Conservation (phyloP, 176 grass and related monocot species). For the Areca catechu region DNA sequence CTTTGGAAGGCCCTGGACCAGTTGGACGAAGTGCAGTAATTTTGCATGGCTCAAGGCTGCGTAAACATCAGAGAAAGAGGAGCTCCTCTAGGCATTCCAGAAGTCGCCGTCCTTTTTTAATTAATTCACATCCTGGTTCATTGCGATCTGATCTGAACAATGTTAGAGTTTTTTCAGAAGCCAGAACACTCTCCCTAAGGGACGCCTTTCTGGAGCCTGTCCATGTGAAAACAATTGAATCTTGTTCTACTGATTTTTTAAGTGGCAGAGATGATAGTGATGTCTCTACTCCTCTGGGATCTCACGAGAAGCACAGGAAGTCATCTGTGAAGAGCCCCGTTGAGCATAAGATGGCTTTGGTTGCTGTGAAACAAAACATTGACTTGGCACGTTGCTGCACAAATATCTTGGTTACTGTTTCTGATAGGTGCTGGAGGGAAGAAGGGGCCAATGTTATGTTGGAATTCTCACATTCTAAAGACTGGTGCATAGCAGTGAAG, state of each 20-base stretch:
- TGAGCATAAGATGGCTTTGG: slow-evolving; percentile 34
- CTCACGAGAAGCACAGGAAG: slow-evolving; percentile 43
- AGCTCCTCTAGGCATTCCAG: slow-evolving; percentile 37
- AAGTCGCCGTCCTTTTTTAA: slow-evolving; percentile 5
- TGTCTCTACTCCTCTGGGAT: slow-evolving; percentile 53
- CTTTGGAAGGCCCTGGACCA: slow-evolving; percentile 10
- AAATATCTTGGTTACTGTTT: slow-evolving; percentile 54
- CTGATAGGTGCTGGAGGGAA: slow-evolving; percentile 80
- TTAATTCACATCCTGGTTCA: slow-evolving; percentile 22
- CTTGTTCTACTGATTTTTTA: slow-evolving; percentile 28
- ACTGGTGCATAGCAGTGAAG: slow-evolving; percentile 82
- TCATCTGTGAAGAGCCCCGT: slow-evolving; percentile 47
- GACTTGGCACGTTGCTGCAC: slow-evolving; percentile 48
- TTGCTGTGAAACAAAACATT: slow-evolving; percentile 73
- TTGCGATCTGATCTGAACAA: slow-evolving; percentile 10
- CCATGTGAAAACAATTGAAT: slow-evolving; percentile 9
- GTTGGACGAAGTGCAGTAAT: slow-evolving; percentile 29
- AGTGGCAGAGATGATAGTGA: slow-evolving; percentile 72
- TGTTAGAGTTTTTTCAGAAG: not conserved
- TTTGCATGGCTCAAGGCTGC: slow-evolving; percentile 33
- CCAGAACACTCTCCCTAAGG: not conserved
- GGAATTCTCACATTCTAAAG: slow-evolving; percentile 42
- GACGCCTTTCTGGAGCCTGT: not conserved
- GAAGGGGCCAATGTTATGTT: slow-evolving; percentile 59
- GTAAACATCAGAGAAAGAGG: slow-evolving; percentile 62